Base-by-base conservation (phyloP, 2,329 filamentous ascomycete genomes). In the Fonsecaea monophora region DNA sequence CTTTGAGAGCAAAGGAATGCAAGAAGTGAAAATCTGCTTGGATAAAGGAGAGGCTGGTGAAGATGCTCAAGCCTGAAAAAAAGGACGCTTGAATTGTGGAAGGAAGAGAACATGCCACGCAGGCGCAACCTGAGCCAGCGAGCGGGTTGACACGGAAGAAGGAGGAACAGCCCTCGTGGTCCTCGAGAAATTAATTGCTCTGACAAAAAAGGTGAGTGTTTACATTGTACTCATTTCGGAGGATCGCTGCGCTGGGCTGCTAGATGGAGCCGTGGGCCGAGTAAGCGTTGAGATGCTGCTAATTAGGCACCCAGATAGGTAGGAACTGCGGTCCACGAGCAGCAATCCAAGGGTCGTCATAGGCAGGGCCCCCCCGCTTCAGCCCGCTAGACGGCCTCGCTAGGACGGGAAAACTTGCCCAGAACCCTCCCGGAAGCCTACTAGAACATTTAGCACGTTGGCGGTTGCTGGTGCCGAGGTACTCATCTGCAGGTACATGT, bases 1-100 rank as follows among this genome's bases (percentile, higher is more conserved):
- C 56, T 34, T 25, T 25, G 45, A 25, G 59, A 67, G 65, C 62
- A 66, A 70, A 68, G 60, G 66, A 68, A 68, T 70, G 68, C 67
- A 58, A 62, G 60, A 56, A 66, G 37, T 30, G 54, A 64, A 65
- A 57, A 55, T 37, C 42, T 40, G 60, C 40, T 53, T 60, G 34
- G 35, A 25, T 18, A 25, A 37, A 21, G 10, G 21, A 61, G 45
- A 34, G n/a, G 32, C 32, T 40, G 45, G 34, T 54, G 18, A 40
- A 50, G 45, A 25, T n/a, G 35, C 34, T 37, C 18, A 32, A 53
- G 18, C 18, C 25, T 21, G 42, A 21, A 45, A 15, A 15, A 37
- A 30, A 60, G 50, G 57, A 18, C 25, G 13, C n/a, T 13, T 34
- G 34, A 35, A 37, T 9, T 35, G 12, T 4, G 7, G n/a, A 35